These are phyloP conservation scores for Pyracantha coccinea DNA, from an alignment of 331 rosid genomes.

Conservation along the genomic window DNA sequence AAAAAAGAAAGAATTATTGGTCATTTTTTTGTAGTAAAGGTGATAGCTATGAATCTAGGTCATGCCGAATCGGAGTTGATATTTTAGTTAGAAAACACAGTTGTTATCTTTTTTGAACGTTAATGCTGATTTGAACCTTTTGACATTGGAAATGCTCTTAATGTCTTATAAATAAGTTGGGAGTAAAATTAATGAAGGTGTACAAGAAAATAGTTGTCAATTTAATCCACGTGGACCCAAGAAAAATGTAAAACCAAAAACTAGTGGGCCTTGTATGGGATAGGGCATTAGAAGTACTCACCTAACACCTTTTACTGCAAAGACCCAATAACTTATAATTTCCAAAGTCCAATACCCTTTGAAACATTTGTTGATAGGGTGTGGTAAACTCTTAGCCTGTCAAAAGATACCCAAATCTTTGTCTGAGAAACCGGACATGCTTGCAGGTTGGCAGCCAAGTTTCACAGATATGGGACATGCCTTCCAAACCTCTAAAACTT, in stretches of 20 bases:
- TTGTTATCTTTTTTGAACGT: too few relatives aligned
- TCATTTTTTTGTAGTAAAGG: too few relatives aligned
- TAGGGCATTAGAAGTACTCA: neutral
- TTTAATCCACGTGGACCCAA: constrained; percentile 17
- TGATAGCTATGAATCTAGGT: too few relatives aligned
- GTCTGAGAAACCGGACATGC: constrained; percentile 57
- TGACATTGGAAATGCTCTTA: neutral
- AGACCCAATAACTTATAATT: neutral
- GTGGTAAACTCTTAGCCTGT: constrained; percentile 30
- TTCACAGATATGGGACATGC: constrained; percentile 57
- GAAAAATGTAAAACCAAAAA: neutral
- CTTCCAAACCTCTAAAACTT: constrained; percentile 31
- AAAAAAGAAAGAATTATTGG: too few relatives aligned
- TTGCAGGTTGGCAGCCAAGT: constrained; percentile 47
- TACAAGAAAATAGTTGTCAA: constrained; percentile 8
- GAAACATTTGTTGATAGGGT: constrained; percentile 13
- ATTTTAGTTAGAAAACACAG: too few relatives aligned
- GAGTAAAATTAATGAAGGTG: neutral
- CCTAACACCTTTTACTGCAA: neutral
- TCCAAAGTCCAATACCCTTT: neutral
- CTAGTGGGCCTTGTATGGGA: constrained; percentile 7
- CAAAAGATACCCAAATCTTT: constrained; percentile 86
- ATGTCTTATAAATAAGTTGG: neutral
- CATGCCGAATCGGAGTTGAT: too few relatives aligned
- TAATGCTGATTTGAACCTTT: too few relatives aligned